phyloP scores from a whole-genome alignment of 2,329 filamentous ascomycete genomes.

The Thelonectria blattea region DNA sequence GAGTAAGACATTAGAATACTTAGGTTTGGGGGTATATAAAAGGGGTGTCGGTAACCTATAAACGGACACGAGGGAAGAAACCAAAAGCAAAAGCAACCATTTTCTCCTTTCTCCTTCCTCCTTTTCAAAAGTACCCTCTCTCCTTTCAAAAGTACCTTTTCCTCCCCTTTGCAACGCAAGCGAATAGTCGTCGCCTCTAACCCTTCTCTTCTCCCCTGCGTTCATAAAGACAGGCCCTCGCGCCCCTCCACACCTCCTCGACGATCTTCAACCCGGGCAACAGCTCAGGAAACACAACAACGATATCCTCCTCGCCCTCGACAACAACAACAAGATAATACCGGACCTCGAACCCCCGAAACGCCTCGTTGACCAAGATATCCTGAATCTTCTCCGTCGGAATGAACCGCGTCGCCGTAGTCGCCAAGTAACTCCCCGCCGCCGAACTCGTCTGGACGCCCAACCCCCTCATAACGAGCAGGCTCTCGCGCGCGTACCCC shows the following conservation, averaged over 20 bases:
- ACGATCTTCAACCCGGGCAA: constrained; percentile 77
- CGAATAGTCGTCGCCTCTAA: constrained; percentile 3
- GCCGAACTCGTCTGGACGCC: constrained; percentile 87
- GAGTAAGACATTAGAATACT: constrained; percentile 27
- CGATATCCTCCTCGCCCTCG: constrained; percentile 83
- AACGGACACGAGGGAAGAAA: constrained; percentile 5
- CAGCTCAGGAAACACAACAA: constrained; percentile 91
- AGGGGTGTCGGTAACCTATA: constrained; percentile 9
- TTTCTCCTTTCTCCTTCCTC: no score
- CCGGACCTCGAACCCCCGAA: constrained; percentile 86
- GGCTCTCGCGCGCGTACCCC: constrained; percentile 73
- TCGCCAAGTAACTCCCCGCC: constrained; percentile 62
- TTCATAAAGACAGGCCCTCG: constrained; percentile 80
- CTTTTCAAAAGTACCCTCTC: background rate
- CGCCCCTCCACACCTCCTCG: constrained; percentile 89
- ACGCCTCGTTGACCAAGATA: constrained; percentile 93
- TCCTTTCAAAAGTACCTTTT: no score
- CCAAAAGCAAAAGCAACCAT: background rate
- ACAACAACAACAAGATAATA: constrained; percentile 92
- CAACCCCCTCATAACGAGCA: constrained; percentile 86
- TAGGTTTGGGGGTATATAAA: constrained; percentile 5
- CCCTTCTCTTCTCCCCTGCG: constrained; percentile 42
- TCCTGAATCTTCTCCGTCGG: constrained; percentile 92
- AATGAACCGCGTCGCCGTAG: constrained; percentile 66
- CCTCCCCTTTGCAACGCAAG: constrained; percentile 14